phyloP scores from a whole-genome alignment of 352 stramenopile genomes.

The Globisporangium takayamanum region DNA sequence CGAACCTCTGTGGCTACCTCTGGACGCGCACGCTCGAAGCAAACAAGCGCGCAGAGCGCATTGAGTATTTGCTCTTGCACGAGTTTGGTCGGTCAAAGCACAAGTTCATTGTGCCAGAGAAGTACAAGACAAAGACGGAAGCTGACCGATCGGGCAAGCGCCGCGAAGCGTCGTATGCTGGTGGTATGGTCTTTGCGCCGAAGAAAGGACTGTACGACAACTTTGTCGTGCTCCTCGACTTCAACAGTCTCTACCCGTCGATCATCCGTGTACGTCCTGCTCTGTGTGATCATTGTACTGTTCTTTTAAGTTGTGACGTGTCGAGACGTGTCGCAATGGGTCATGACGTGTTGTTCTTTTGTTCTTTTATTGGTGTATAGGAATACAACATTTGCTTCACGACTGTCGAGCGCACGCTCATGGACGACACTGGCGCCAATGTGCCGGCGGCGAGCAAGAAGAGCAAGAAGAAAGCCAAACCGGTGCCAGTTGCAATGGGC shows the following conservation, averaged over 20 bases:
- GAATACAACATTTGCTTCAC: slow-evolving; percentile 99
- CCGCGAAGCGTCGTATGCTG: slow-evolving; percentile 93
- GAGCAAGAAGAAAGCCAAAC: slow-evolving; percentile 56
- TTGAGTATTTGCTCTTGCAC: slow-evolving; percentile 99
- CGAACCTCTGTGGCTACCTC: slow-evolving; percentile 97
- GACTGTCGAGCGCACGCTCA: slow-evolving; percentile 90
- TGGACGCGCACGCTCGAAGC: slow-evolving; percentile 95
- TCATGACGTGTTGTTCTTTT: slow-evolving; percentile 1
- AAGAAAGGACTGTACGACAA: slow-evolving; percentile 99
- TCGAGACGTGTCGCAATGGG: not conserved
- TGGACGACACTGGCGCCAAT: slow-evolving; percentile 29
- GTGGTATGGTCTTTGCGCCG: slow-evolving; percentile 98
- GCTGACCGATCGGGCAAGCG: slow-evolving; percentile 51
- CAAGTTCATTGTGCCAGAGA: slow-evolving; percentile 98
- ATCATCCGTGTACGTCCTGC: slow-evolving; percentile 89
- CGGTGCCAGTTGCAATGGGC: slow-evolving; percentile 42
- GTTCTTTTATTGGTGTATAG: slow-evolving; percentile 30
- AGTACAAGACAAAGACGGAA: slow-evolving; percentile 69
- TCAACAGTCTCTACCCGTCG: slow-evolving; percentile 99
- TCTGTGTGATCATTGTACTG: not conserved
- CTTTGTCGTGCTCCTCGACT: slow-evolving; percentile 99
- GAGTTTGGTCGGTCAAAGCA: slow-evolving; percentile 93
- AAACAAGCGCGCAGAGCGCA: slow-evolving; percentile 96
- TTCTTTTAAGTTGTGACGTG: not conserved
- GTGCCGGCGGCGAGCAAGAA: slow-evolving; percentile 13